Base-by-base conservation (phyloP, 257 asterid species). In the Craterostigma plantagineum region DNA sequence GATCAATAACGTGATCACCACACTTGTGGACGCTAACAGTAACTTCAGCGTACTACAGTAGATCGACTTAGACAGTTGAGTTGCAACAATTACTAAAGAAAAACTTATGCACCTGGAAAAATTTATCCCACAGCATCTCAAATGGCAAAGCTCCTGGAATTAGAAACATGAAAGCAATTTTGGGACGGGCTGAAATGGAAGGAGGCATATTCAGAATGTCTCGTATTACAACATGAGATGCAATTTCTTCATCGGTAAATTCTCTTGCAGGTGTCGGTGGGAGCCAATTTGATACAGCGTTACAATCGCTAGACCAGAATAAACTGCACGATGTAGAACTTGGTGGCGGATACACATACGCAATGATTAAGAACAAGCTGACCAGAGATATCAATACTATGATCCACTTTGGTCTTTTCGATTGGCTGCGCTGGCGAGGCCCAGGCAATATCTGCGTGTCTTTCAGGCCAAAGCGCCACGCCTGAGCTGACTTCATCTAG, bases 81-180 rank as follows among this genome's bases (percentile, higher is more conserved):
- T 23, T 6, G 30, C 30, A 23, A 23, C 30, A 23, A 23, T 23
- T 2, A 23, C 6, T 23, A 23, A 23, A 34, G 47, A 39, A 46
- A 45, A 23, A 23, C 4, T 33, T 3, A 45, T 10, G 42, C 62
- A 84, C 99, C 96, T 90, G 92, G 60, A 90, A 90, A 71, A 90
- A 90, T 52, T 64, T 80, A 49, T 90, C 96, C 99, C 99, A 90
- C 23, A 90, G 83, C 77, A 48, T 77, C 90, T 90, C 99, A 62
- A 83, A 83, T 43, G 99, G 99, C 55, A 90, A 71, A 47, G 99
- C 79, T 47, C 99, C 94, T 16, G 99, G 94, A 35, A 81, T 90
- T 63, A 90, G 67, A 59, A 83, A 90, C 57, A 90, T 48, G 76
- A 83, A 90, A 11, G 99, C 96, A 58, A 90, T 71, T 58, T 90